Evolutionary conservation across 2,329 filamentous ascomycete genomes (phyloP), one percentile per base, ranked within the genome.

Genomic region (Penicillium sp.): DNA sequence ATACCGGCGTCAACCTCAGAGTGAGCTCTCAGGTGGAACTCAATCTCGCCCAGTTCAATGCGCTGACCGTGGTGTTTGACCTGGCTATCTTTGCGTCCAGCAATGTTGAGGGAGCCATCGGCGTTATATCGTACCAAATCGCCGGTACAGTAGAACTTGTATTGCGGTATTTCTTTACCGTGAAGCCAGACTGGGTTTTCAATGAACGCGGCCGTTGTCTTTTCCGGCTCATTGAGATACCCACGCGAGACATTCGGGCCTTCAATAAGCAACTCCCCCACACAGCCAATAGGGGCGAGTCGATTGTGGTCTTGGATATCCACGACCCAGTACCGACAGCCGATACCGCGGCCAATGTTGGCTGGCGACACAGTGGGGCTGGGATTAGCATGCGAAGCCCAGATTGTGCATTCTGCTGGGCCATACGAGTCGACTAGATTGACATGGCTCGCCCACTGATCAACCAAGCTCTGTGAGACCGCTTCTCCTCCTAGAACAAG

Each of bases 41-140:
- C 64, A 28, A 68, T 56, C 47, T 69, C 66, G 1, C 56, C 58
- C 2, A 68, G 51, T 49, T 69, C 65, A 9, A 69, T 55, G 13
- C 65, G 16, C 63, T 56, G 47, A 68, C 65, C 1, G 53, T 60
- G 53, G 67, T 21, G 18, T 21, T 21, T 21, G 18, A 21, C 18
- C 18, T 21, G 18, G 18, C 18, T 21, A 3, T 21, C 66, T 33
- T 60, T 66, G 12, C 65, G 57, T 6, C 64, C 63, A 6, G 65
- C 34, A 21, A 44, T 41, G 16, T 52, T 45, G 18, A 68, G 50
- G 2, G 52, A 58, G 2, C 66, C 65, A 42, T 65, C 58, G 3
- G 47, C 31, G 24, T 58, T 51, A 44, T 64, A 65, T 12, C 54
- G 53, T 0, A 59, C 63, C 18, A 70, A 51, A 51, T 70, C 68